Percentiles rank a stretch among this genome's conserved stretches.
Evolutionary conservation across 179 eudicot genomes (phyloP).

Genomic region (Nepenthes alata): DNA sequence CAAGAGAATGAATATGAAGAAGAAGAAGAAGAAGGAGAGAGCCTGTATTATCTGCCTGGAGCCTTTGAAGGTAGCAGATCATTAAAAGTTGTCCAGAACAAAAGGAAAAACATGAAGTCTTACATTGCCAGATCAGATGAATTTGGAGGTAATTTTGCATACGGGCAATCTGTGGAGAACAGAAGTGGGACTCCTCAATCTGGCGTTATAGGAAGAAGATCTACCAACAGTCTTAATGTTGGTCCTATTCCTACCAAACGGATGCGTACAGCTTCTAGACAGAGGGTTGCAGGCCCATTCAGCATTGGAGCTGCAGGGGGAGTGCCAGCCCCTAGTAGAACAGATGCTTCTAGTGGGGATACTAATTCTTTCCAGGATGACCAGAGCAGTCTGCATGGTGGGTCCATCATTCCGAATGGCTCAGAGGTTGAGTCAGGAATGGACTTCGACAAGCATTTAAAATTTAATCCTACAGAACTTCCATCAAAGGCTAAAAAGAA

Average conservation of each 20-base stretch:
- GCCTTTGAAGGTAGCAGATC: constrained; percentile 40
- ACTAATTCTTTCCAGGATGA: constrained; percentile 92
- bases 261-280: constrained; percentile 84
- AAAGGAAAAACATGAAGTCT: constrained; percentile 40
- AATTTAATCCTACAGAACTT: constrained; percentile 56
- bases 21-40: constrained; percentile 76
- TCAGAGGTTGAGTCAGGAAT: constrained; percentile 73
- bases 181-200: constrained; percentile 41
- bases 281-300: constrained; percentile 60
- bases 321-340: constrained; percentile 42
- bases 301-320: constrained; percentile 43
- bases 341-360: constrained; percentile 91
- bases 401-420: constrained; percentile 39
- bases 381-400: constrained; percentile 59
- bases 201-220: constrained; percentile 44
- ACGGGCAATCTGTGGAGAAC: constrained; percentile 42
- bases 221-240: constrained; percentile 47
- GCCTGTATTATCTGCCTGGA: constrained; percentile 38
- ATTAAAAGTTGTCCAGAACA: constrained; percentile 42
- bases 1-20: constrained; percentile 47
- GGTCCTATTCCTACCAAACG: constrained; percentile 81
- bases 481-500: constrained; percentile 63
- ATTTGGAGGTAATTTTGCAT: constrained; percentile 38
- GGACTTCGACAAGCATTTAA: constrained; percentile 52
- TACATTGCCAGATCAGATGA: constrained; percentile 46